These are phyloP conservation scores for Eleusine coracana DNA, from an alignment of 176 grass and related monocot species.

Conservation along the genomic window DNA sequence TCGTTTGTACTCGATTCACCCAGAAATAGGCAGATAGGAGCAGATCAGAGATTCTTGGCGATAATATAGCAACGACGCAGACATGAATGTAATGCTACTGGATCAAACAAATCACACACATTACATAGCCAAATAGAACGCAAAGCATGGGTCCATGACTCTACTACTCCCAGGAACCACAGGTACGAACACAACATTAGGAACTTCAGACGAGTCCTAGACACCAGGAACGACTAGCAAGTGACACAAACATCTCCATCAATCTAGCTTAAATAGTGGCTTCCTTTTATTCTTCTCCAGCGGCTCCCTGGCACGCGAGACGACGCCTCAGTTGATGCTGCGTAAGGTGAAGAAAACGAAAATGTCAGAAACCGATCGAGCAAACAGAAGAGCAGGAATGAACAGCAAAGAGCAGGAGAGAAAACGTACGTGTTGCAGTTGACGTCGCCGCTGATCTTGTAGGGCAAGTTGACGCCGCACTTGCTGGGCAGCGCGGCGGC, in stretches of 20 bases:
- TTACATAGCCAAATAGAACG: not conserved
- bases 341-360: not conserved
- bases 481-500: constrained; percentile 47
- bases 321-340: constrained; percentile 41
- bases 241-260: constrained; percentile 4
- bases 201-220: constrained; percentile 16
- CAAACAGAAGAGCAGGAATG: not conserved
- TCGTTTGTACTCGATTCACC: too few relatives aligned
- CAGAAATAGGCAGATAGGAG: too few relatives aligned
- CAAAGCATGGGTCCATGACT: not conserved
- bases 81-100: not conserved
- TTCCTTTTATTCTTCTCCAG: constrained; percentile 36
- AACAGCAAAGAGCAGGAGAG: not conserved
- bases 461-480: constrained; percentile 51
- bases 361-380: not conserved
- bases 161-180: not conserved
- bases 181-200: not conserved
- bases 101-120: not conserved
- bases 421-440: constrained; percentile 56
- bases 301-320: not conserved
- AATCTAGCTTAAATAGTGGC: constrained; percentile 4
- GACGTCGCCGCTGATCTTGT: constrained; percentile 56
- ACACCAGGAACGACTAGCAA: constrained; percentile 31
- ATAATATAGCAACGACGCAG: too few relatives aligned
- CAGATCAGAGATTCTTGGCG: too few relatives aligned